Evolutionary conservation across 1,284 basidiomycete genomes (phyloP).

Genomic region (Mycena citricolor): DNA sequence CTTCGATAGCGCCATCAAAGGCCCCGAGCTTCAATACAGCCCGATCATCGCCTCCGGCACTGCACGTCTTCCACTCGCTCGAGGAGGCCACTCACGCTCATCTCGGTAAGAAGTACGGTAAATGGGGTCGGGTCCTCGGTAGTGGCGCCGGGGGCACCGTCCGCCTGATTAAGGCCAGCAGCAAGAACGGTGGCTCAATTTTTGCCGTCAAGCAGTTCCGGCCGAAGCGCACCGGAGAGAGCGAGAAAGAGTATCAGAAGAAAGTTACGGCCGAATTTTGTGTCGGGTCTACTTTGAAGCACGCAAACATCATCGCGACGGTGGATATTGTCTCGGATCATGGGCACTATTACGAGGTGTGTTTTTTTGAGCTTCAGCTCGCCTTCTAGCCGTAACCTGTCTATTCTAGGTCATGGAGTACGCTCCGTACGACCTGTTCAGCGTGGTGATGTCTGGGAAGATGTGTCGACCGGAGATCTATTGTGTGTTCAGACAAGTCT

Average conservation of each 20-base stretch:
- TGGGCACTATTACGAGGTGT: slow-evolving; percentile 96
- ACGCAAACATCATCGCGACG: slow-evolving; percentile 97
- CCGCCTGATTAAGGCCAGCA: slow-evolving; percentile 86
- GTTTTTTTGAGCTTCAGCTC: slow-evolving; percentile 22
- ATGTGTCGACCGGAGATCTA: slow-evolving; percentile 99
- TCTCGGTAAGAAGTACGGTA: slow-evolving; percentile 97
- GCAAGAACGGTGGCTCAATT: slow-evolving; percentile 77
- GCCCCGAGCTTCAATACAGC: slow-evolving; percentile 6
- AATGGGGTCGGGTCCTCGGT: slow-evolving; percentile 95
- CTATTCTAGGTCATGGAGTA: slow-evolving; percentile 92
- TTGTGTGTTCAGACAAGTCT: slow-evolving; percentile 98
- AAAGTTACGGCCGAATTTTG: slow-evolving; percentile 99
- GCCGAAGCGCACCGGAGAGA: slow-evolving; percentile 84
- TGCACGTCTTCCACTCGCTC: slow-evolving; percentile 49
- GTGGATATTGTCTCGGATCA: slow-evolving; percentile 98
- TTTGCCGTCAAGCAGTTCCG: slow-evolving; percentile 99
- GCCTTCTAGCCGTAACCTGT: slow-evolving; percentile 22
- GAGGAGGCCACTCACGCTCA: slow-evolving; percentile 88
- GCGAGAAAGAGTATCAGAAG: slow-evolving; percentile 97
- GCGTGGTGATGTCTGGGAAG: slow-evolving; percentile 98
- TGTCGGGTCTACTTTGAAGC: slow-evolving; percentile 92
- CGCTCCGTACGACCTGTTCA: slow-evolving; percentile 97
- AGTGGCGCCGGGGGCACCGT: slow-evolving; percentile 98
- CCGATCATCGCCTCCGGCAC: slow-evolving; percentile 22
- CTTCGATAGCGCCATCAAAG: slow-evolving; percentile 15